These are phyloP conservation scores for Saccharomyces hybrid DNA, from an alignment of 1,139 yeast genomes.

Conservation along the genomic window DNA sequence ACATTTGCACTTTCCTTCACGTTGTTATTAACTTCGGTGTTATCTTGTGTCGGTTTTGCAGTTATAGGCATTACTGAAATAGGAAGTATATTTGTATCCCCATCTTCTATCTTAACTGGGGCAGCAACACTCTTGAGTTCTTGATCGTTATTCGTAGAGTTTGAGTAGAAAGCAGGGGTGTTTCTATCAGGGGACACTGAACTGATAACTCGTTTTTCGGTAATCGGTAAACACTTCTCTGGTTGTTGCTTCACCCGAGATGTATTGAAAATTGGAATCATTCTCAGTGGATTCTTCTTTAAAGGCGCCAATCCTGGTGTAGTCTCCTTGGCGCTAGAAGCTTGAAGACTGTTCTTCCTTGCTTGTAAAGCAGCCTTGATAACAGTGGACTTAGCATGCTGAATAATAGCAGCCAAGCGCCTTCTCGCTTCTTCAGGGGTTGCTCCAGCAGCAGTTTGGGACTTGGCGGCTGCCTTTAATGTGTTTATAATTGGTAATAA, in stretches of 20 bases:
- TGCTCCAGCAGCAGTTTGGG: constrained; percentile 29
- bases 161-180: not conserved
- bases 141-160: not conserved
- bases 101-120: not conserved
- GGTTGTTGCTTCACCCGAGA: not conserved
- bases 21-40: not conserved
- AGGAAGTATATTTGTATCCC: not conserved
- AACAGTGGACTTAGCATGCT: constrained; percentile 40
- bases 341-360: constrained; percentile 26
- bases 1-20: not conserved
- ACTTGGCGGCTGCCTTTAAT: constrained; percentile 30
- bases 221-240: not conserved
- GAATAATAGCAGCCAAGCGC: constrained; percentile 29
- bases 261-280: constrained; percentile 19
- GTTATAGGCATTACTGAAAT: not conserved
- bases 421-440: constrained; percentile 29
- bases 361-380: constrained; percentile 60
- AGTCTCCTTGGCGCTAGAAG: constrained; percentile 4
- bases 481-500: constrained; percentile 29
- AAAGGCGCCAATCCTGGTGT: not conserved
- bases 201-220: not conserved
- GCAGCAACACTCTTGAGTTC: not conserved
- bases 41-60: not conserved
- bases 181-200: not conserved
- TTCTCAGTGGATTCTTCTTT: not conserved